These are phyloP conservation scores for Nemania sp. DNA, from an alignment of 2,329 filamentous ascomycete species.

Conservation along the genomic window DNA sequence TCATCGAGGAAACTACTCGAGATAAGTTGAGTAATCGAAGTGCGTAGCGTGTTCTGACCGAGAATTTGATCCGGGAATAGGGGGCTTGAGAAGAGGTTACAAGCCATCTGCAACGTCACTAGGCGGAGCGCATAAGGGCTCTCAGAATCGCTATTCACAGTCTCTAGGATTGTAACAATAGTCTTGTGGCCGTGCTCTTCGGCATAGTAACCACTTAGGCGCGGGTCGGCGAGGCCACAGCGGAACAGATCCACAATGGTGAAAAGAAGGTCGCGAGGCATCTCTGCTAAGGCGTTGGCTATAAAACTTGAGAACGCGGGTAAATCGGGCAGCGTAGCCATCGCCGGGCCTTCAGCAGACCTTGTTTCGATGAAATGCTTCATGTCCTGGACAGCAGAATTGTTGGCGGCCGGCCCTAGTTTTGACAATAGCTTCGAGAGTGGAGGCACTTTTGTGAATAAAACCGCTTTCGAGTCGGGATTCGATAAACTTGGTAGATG, in stretches of 20 bases:
- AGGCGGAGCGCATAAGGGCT: constrained; percentile 83
- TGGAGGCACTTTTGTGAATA: constrained; percentile 79
- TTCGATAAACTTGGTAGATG: constrained; percentile 72
- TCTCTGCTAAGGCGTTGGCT: constrained; percentile 53
- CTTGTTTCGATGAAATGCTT: constrained; percentile 72
- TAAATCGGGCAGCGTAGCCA: constrained; percentile 74
- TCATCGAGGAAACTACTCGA: constrained; percentile 80
- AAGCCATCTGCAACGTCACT: constrained; percentile 79
- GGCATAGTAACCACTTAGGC: constrained; percentile 81
- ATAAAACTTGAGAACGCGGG: constrained; percentile 66
- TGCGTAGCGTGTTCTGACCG: constrained; percentile 54
- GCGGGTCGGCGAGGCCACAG: constrained; percentile 74
- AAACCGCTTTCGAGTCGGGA: constrained; percentile 66
- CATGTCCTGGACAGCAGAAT: constrained; percentile 65
- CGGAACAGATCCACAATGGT: constrained; percentile 85
- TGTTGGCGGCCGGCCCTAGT: constrained; percentile 64
- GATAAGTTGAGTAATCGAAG: constrained; percentile 68
- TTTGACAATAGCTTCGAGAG: constrained; percentile 81
- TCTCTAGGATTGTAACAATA: constrained; percentile 62
- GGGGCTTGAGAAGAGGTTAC: constrained; percentile 80
- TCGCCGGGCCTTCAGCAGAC: constrained; percentile 60
- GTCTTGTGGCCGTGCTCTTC: constrained; percentile 72
- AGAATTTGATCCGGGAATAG: constrained; percentile 71
- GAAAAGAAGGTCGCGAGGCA: constrained; percentile 73
- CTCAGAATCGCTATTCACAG: constrained; percentile 58